Conservation (phyloP, 1,139 yeast genomes). For the Candida labiduridarum region DNA sequence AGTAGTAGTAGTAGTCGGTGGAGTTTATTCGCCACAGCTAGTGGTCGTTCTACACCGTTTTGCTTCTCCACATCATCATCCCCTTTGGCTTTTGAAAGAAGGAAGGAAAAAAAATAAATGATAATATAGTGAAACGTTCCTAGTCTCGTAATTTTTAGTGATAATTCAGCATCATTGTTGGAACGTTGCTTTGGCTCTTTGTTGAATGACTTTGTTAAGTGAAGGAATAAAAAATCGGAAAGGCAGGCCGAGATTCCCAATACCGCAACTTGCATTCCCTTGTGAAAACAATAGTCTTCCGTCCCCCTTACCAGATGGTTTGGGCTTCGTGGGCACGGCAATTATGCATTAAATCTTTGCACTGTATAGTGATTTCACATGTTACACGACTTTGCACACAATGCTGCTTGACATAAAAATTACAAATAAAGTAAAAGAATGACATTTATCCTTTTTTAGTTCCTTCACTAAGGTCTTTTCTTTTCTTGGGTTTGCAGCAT, state of each 20-base stretch:
- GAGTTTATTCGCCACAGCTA: too few relatives aligned
- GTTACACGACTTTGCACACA: not conserved
- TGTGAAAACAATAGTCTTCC: not conserved
- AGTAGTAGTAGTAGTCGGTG: too few relatives aligned
- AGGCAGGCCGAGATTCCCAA: not conserved
- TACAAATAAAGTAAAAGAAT: not conserved
- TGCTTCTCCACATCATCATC: too few relatives aligned
- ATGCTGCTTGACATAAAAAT: not conserved
- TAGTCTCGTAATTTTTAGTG: too few relatives aligned
- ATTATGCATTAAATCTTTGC: not conserved
- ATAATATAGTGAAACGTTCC: too few relatives aligned
- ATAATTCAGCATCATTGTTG: not conserved
- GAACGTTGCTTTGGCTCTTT: not conserved
- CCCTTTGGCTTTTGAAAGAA: too few relatives aligned
- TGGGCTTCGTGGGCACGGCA: not conserved
- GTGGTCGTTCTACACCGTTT: too few relatives aligned
- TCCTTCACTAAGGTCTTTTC: not conserved
- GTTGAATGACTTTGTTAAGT: not conserved
- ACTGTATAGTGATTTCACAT: not conserved
- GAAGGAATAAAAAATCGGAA: too few relatives aligned
- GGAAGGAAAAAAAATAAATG: too few relatives aligned
- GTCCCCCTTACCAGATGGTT: conserved; percentile 2
- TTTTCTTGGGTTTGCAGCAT: conserved; percentile 3
- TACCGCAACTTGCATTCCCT: not conserved
- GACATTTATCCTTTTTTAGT: not conserved